Conservation (phyloP, 805 yeast species). For the Candida coquimbonensis region DNA sequence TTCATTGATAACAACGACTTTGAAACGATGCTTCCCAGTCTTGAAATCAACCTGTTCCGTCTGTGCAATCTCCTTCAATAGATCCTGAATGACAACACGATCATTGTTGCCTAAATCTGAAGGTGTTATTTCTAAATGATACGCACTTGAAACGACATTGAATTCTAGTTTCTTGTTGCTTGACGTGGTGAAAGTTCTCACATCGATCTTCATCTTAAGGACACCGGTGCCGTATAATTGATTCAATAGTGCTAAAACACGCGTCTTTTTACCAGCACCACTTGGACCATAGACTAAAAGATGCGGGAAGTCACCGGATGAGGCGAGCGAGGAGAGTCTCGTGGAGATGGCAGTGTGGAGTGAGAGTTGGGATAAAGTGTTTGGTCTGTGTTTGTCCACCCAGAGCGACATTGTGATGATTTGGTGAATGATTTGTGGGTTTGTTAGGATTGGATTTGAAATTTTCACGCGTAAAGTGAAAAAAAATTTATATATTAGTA, state of each 20-base stretch:
- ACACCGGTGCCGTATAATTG: slow-evolving; percentile 81
- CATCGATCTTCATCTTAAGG: slow-evolving; percentile 82
- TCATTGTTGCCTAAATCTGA: slow-evolving; percentile 95
- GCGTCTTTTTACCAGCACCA: slow-evolving; percentile 95
- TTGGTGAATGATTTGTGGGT: too few relatives aligned
- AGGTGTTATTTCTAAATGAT: slow-evolving; percentile 93
- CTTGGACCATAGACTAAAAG: slow-evolving; percentile 88
- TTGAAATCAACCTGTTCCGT: slow-evolving; percentile 88
- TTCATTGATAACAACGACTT: slow-evolving; percentile 81
- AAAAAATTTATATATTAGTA: too few relatives aligned
- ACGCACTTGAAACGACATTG: slow-evolving; percentile 85
- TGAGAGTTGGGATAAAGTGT: slow-evolving; percentile 50
- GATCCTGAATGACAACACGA: slow-evolving; percentile 88
- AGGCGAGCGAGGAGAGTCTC: slow-evolving; percentile 53
- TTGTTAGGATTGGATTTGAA: neutral
- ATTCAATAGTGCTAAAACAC: slow-evolving; percentile 71
- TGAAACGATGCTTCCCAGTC: slow-evolving; percentile 49
- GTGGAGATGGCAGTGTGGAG: slow-evolving; percentile 62
- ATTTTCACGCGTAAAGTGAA: too few relatives aligned
- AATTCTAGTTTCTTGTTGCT: slow-evolving; percentile 78
- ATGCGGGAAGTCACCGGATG: slow-evolving; percentile 88
- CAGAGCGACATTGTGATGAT: slow-evolving; percentile 68
- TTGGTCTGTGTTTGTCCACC: slow-evolving; percentile 94
- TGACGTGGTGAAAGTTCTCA: slow-evolving; percentile 71
- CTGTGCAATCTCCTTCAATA: slow-evolving; percentile 90